A percentile compares a stretch with the other conserved stretches of the same genome.
phyloP scores from a whole-genome alignment of 192 early-diverging fungal species.

The Backusella tuberculispora region DNA sequence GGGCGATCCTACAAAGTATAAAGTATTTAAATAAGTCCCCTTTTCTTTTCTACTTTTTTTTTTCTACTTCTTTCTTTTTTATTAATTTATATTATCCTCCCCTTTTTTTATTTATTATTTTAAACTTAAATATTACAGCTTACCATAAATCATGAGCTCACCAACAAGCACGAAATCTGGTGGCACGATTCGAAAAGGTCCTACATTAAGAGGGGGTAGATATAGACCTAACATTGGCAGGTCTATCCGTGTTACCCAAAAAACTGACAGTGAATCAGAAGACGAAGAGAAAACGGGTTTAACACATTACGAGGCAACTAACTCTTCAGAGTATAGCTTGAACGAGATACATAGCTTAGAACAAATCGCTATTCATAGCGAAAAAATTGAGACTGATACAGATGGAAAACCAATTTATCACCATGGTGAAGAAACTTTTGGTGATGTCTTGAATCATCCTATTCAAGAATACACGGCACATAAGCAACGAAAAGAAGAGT shows the following conservation, averaged over 20 bases:
- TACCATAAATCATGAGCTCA: not conserved
- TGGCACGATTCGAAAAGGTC: slow-evolving; percentile 23
- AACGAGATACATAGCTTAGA: slow-evolving; percentile 19
- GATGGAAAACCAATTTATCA: slow-evolving; percentile 25
- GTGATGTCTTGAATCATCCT: slow-evolving; percentile 34
- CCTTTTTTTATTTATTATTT: not conserved
- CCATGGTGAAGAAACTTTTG: slow-evolving; percentile 38
- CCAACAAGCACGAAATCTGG: not conserved
- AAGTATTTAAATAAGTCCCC: not conserved
- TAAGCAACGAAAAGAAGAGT: slow-evolving; percentile 18
- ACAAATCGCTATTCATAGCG: slow-evolving; percentile 12
- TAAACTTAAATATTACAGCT: not conserved
- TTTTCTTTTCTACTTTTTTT: not conserved
- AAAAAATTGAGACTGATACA: not conserved
- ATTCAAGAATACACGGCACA: slow-evolving; percentile 32
- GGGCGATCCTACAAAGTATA: not conserved
- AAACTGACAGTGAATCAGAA: not conserved
- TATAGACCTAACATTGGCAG: slow-evolving; percentile 21
- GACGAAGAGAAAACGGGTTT: not conserved
- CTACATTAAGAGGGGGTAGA: slow-evolving; percentile 29
- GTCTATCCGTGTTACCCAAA: slow-evolving; percentile 2
- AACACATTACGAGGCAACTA: not conserved
- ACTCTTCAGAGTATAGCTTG: not conserved
- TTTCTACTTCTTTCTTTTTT: not conserved
- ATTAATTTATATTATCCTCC: not conserved